Conservation (phyloP, 164 flowering plant genomes). For the Buxus sempervirens region DNA sequence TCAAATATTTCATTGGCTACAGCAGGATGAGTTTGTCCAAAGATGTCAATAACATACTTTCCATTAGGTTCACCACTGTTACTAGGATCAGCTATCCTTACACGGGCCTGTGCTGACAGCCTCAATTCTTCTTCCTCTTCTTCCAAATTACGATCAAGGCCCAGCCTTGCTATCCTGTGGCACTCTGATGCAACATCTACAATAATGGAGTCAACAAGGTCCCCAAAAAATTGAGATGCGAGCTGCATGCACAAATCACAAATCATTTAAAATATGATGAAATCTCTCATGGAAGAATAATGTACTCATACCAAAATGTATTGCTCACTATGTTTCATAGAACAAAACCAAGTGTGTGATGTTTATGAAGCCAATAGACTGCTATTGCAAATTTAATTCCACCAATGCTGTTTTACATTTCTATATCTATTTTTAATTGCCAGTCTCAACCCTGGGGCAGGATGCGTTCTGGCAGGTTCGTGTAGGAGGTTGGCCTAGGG, state of each 20-base stretch:
- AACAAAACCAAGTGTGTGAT: no score
- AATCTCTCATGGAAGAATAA: not conserved
- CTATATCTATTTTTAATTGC: no score
- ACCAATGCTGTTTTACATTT: no score
- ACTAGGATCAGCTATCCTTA: slow-evolving; percentile 75
- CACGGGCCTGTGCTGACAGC: slow-evolving; percentile 81
- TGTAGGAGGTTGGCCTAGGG: no score
- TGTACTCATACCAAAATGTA: not conserved
- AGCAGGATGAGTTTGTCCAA: slow-evolving; percentile 93
- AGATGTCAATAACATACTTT: slow-evolving; percentile 86
- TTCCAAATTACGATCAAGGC: slow-evolving; percentile 53
- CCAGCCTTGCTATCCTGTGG: slow-evolving; percentile 64
- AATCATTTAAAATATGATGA: no score
- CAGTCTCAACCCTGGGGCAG: no score
- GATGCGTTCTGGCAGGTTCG: no score
- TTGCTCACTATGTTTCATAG: no score
- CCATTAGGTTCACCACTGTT: slow-evolving; percentile 63
- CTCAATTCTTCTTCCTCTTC: slow-evolving; percentile 86
- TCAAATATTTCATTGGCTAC: slow-evolving; percentile 83
- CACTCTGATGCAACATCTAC: slow-evolving; percentile 80
- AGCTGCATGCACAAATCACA: not conserved
- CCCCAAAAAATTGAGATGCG: slow-evolving; percentile 27
- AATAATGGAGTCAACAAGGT: slow-evolving; percentile 60
- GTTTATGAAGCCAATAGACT: no score
- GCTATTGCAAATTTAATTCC: no score